Percentiles rank a stretch among this genome's conserved stretches.
Evolutionary conservation across 2,329 filamentous ascomycete genomes (phyloP).

Genomic region (Cercospora nicotianae): DNA sequence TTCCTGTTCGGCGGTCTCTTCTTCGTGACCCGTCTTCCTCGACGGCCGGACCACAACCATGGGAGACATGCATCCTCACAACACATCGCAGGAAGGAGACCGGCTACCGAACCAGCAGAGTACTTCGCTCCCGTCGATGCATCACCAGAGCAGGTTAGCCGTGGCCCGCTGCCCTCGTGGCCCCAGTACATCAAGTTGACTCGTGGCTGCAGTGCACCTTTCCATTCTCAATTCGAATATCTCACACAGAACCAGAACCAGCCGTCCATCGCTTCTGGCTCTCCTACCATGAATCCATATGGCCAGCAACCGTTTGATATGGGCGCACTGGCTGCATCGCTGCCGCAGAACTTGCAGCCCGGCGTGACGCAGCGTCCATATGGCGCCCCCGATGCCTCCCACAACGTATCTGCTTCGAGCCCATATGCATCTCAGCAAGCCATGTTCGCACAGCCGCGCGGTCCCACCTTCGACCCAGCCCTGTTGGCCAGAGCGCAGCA

Average conservation of each 20-base stretch:
- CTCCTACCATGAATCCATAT: constrained; percentile 20
- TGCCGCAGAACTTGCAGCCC: constrained; percentile 21
- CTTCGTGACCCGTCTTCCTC: constrained; percentile 1
- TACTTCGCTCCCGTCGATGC: constrained; percentile 1
- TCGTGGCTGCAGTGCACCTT: constrained; percentile 23
- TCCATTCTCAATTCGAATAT: constrained; percentile 29
- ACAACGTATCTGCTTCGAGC: constrained; percentile 15
- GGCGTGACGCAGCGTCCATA: constrained; percentile 19
- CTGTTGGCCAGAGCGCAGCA: constrained; percentile 28
- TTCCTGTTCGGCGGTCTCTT: neutral
- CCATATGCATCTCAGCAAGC: constrained; percentile 16
- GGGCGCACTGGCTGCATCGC: constrained; percentile 21
- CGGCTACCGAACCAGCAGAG: neutral
- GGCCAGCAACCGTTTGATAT: constrained; percentile 28
- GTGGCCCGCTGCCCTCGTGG: neutral
- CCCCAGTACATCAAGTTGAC: constrained; percentile 7
- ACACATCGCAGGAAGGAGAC: neutral
- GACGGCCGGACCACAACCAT: neutral
- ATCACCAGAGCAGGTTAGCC: constrained; percentile 22
- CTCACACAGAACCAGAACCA: constrained; percentile 24
- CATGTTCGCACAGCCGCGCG: constrained; percentile 28
- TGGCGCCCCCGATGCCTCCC: constrained; percentile 17
- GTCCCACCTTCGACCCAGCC: constrained; percentile 24
- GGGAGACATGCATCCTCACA: neutral
- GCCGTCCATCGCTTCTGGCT: neutral